Percentiles rank a stretch among this genome's conserved stretches.
Evolutionary conservation across 225 moss, liverwort and hornwort genomes (phyloP).

Genomic region (Pleurozium schreberi): DNA sequence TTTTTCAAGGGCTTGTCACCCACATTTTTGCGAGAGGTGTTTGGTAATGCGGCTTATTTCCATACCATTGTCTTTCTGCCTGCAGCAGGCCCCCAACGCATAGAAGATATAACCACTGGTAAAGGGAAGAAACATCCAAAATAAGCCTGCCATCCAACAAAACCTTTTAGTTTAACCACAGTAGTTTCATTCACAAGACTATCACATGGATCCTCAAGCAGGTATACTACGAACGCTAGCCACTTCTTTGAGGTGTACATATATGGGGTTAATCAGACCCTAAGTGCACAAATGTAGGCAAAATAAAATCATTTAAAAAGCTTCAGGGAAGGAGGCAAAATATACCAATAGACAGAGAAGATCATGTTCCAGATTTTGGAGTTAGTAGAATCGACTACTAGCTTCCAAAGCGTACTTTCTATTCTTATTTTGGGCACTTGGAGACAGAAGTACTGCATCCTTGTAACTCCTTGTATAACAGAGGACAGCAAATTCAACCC

Average conservation of each 20-base stretch:
- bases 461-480: background rate
- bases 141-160: slow-evolving; percentile 50
- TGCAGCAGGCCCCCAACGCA: slow-evolving; percentile 93
- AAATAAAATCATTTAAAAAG: background rate
- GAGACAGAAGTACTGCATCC: background rate
- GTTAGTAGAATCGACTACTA: background rate
- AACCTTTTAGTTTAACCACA: background rate
- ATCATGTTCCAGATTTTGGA: background rate
- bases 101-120: slow-evolving; percentile 92
- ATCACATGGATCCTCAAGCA: background rate
- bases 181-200: background rate
- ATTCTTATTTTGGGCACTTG: background rate
- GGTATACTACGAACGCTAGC: background rate
- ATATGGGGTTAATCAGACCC: background rate
- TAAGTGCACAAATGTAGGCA: background rate
- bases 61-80: slow-evolving; percentile 95
- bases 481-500: background rate
- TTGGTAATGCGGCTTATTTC: slow-evolving; percentile 75
- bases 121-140: slow-evolving; percentile 97
- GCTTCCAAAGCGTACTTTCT: background rate
- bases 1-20: slow-evolving; percentile 65
- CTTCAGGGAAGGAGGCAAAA: background rate
- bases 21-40: slow-evolving; percentile 70
- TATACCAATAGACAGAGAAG: background rate
- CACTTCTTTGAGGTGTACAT: background rate